Evolutionary conservation across 2,329 filamentous ascomycete genomes (phyloP), one percentile per base, ranked within the genome.

Genomic region (Cladosporium velox): DNA sequence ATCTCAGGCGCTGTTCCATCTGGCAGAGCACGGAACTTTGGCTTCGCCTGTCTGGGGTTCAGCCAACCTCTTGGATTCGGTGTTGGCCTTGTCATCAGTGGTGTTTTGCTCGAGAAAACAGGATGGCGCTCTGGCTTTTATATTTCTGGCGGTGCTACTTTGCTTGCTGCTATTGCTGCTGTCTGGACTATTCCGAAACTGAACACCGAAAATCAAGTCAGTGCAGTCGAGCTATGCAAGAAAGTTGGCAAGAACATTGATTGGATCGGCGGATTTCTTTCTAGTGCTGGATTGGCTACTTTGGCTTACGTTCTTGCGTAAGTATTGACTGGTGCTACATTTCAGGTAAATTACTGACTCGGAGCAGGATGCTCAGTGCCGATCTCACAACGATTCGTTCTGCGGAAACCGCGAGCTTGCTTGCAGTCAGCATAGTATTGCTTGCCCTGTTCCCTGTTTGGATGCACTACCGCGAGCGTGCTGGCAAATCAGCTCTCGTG

Each of bases 91-190:
- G 78, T 83, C 0, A 73, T 87, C 3, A 82, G 83, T 28, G 84
- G 84, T 59, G 67, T 85, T 0, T 79, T 87, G 47, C 75, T 79
- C 1, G 78, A 83, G 34, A 79, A 76, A 0, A 78, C 83, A 47
- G 82, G 83, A 2, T 87, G 85, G 85, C 73, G 84, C 54, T 81
- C 76, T 67, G 84, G 82, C 0, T 87, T 82, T 69, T 82, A 85
- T 69, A 75, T 84, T 3, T 75, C 77, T 30, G 70, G 72, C 47
- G 70, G 64, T 26, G 82, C 81, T 0, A 80, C 79, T 14, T 69
- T 83, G 28, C 82, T 79, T 26, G 74, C 76, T 4, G 62, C 77
- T 5, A 73, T 83, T 8, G 77, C 81, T 26, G 68, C 76, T 1
- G 63, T 79, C 8, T 82, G 76, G 72, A 74, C 72, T 30, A 68